phyloP scores from a whole-genome alignment of 2,329 filamentous ascomycete species.

The Aspergillus vadensis region DNA sequence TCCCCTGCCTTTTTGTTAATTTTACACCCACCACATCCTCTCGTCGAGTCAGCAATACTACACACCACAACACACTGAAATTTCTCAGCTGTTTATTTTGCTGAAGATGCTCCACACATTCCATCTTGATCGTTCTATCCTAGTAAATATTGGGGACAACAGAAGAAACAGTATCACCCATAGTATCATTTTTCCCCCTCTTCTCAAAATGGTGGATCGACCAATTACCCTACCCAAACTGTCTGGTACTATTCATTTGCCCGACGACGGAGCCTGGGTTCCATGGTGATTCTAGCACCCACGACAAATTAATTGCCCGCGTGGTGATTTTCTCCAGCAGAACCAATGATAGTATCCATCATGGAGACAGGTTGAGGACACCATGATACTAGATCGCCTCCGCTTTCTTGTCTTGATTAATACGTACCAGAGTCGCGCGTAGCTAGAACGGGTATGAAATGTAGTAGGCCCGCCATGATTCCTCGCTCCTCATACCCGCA shows the following conservation, averaged over 20 bases:
- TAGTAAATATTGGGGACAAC: too few relatives aligned
- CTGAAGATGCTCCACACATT: too few relatives aligned
- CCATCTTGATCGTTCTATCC: too few relatives aligned
- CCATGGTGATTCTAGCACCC: slow-evolving; percentile 8
- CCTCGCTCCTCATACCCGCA: slow-evolving; percentile 3
- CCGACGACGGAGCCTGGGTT: slow-evolving; percentile 11
- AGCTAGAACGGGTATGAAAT: too few relatives aligned
- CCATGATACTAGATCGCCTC: slow-evolving; percentile 1
- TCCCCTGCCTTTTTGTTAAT: background rate
- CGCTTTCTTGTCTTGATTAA: background rate
- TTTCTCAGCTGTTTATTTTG: too few relatives aligned
- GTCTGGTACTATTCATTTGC: slow-evolving; percentile 3
- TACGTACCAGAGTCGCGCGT: background rate
- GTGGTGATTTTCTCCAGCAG: slow-evolving; percentile 15
- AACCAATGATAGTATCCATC: slow-evolving; percentile 13
- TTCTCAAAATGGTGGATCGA: background rate
- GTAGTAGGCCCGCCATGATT: background rate
- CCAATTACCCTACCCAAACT: slow-evolving; percentile 3
- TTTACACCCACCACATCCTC: background rate
- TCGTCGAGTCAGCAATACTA: background rate
- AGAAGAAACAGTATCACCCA: too few relatives aligned
- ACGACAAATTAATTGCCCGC: slow-evolving; percentile 15
- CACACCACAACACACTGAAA: too few relatives aligned
- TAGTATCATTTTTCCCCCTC: background rate
- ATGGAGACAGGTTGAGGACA: background rate